phyloP scores from a whole-genome alignment of 768 basidiomycete genomes.

The Leccinellum luteum region DNA sequence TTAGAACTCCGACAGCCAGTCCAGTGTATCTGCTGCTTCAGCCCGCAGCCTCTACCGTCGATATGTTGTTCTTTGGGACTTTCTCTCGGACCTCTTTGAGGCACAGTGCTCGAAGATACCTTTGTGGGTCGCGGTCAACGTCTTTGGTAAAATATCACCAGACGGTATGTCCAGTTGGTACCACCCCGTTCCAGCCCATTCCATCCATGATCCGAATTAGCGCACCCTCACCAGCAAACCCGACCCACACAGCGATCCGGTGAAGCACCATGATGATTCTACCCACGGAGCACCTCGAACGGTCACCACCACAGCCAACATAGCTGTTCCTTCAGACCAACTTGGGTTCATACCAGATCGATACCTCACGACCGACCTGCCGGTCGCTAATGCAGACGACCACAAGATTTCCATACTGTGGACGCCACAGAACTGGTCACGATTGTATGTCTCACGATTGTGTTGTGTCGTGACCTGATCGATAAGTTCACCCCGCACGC shows the following conservation, averaged over 20 bases:
- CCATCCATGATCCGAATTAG: constrained; percentile 1
- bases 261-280: background rate
- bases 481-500: background rate
- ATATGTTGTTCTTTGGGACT: background rate
- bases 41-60: background rate
- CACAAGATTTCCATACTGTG: constrained; percentile 68
- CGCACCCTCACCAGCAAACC: background rate
- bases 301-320: background rate
- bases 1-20: background rate
- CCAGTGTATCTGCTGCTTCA: background rate
- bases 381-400: constrained; percentile 55
- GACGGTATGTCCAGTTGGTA: background rate
- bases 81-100: background rate
- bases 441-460: constrained; percentile 56
- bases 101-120: background rate
- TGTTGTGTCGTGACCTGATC: background rate
- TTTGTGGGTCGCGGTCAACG: background rate
- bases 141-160: background rate
- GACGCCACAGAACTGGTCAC: constrained; percentile 68
- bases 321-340: constrained; percentile 27
- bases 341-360: constrained; percentile 25
- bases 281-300: background rate
- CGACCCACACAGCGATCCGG: background rate
- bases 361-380: constrained; percentile 35
- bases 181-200: too few species aligned